Evolutionary conservation across 345 rosid genomes (phyloP).

Genomic region (Citrus australasica): DNA sequence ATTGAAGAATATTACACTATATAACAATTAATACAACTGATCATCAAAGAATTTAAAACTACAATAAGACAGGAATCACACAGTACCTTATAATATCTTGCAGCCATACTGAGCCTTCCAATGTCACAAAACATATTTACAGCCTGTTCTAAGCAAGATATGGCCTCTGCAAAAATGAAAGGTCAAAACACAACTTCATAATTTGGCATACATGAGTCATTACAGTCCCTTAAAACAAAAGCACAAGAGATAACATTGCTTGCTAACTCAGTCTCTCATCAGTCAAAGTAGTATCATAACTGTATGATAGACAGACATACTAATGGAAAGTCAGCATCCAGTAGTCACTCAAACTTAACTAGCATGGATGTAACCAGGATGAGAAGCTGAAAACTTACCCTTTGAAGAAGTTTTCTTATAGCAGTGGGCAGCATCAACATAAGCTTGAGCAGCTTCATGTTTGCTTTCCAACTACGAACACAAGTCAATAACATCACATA

Average conservation of each 20-base stretch:
- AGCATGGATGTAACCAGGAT: background rate
- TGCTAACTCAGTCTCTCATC: background rate
- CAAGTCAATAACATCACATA: conserved; percentile 1
- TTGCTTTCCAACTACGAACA: conserved; percentile 69
- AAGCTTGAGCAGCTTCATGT: conserved; percentile 84
- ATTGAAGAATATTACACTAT: background rate
- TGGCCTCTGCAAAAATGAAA: conserved; percentile 62
- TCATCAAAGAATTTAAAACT: background rate
- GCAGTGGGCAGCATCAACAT: conserved; percentile 86
- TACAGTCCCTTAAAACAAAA: background rate
- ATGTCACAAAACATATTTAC: conserved; percentile 80
- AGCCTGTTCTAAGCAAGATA: conserved; percentile 84
- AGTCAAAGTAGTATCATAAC: background rate
- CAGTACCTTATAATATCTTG: conserved; percentile 87
- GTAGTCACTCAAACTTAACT: background rate
- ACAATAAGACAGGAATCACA: conserved; percentile 11
- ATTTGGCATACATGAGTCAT: background rate
- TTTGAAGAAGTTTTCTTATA: conserved; percentile 71
- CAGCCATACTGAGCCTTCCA: conserved; percentile 98
- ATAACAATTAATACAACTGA: background rate
- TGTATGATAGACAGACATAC: background rate
- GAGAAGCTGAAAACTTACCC: conserved; percentile 38
- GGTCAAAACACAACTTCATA: background rate
- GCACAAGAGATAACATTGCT: background rate
- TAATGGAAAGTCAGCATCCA: background rate